Conservation (phyloP, 2,329 filamentous ascomycete genomes). For the Fusarium sp. region DNA sequence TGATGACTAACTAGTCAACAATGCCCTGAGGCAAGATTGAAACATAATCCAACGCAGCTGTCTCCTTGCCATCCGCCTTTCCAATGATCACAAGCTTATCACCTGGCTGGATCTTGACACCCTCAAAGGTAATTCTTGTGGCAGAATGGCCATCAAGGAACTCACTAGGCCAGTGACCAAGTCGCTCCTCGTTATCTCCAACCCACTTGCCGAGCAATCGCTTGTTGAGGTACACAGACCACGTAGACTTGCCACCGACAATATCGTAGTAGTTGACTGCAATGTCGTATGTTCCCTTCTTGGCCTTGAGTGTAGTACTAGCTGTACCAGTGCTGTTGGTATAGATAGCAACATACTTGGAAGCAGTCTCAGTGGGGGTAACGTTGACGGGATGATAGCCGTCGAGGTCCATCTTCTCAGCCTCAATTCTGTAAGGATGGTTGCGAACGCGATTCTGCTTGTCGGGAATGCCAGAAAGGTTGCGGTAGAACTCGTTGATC, state of each 20-base stretch:
- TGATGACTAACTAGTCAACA: not conserved
- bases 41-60: slow-evolving; percentile 76
- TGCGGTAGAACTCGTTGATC: slow-evolving; percentile 71
- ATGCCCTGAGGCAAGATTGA: slow-evolving; percentile 65
- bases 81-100: slow-evolving; percentile 68
- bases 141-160: slow-evolving; percentile 76
- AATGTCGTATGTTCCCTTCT: slow-evolving; percentile 67
- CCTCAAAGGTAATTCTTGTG: slow-evolving; percentile 69
- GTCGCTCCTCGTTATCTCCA: slow-evolving; percentile 68
- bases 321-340: slow-evolving; percentile 24
- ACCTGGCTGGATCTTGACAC: slow-evolving; percentile 62
- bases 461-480: slow-evolving; percentile 70
- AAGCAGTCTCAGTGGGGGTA: slow-evolving; percentile 70
- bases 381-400: slow-evolving; percentile 68
- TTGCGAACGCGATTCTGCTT: slow-evolving; percentile 66
- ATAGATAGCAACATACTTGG: slow-evolving; percentile 43
- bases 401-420: slow-evolving; percentile 71
- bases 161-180: slow-evolving; percentile 69
- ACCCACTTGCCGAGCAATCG: slow-evolving; percentile 67
- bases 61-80: slow-evolving; percentile 69
- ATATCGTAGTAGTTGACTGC: slow-evolving; percentile 76
- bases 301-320: slow-evolving; percentile 10
- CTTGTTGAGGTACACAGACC: slow-evolving; percentile 66
- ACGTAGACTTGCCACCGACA: slow-evolving; percentile 68
- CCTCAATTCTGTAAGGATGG: slow-evolving; percentile 76